Evolutionary conservation across 2,329 filamentous ascomycete genomes (phyloP).

Genomic region (Claviceps lovelessii): DNA sequence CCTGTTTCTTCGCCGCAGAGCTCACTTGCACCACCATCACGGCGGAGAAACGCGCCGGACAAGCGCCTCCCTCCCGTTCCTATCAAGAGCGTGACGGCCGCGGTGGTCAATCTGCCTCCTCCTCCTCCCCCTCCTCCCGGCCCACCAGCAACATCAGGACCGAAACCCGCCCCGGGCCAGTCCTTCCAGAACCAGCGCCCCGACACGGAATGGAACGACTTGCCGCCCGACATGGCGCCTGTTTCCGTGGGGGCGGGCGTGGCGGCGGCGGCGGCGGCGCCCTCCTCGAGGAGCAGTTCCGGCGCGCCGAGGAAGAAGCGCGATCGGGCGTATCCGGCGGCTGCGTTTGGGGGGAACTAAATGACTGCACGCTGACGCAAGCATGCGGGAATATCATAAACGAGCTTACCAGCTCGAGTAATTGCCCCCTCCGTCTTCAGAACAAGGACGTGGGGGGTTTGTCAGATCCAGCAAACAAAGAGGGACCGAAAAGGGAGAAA

Average conservation of each 20-base stretch:
- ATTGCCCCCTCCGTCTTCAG: too few species aligned
- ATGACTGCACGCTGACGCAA: not conserved
- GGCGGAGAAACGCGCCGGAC: not conserved
- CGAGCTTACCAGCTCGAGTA: too few species aligned
- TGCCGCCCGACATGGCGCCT: slow-evolving; percentile 44
- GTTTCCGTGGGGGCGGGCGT: not conserved
- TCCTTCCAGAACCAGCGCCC: slow-evolving; percentile 47
- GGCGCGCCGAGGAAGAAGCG: slow-evolving; percentile 39
- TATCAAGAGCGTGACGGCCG: slow-evolving; percentile 16
- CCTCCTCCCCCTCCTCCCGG: not conserved
- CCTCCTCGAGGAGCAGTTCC: slow-evolving; percentile 44
- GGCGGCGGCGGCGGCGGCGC: slow-evolving; percentile 19
- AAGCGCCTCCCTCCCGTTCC: slow-evolving; percentile 2
- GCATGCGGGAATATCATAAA: not conserved
- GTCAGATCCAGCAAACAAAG: too few species aligned
- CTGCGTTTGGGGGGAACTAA: slow-evolving; percentile 36
- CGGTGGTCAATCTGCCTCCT: slow-evolving; percentile 18
- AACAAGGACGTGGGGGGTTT: too few species aligned
- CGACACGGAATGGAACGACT: slow-evolving; percentile 51
- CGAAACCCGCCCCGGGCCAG: slow-evolving; percentile 16
- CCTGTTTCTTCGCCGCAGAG: slow-evolving; percentile 8
- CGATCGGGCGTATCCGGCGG: slow-evolving; percentile 46
- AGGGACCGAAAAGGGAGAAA: too few species aligned
- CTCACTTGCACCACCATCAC: not conserved
- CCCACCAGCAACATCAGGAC: not conserved